Base-by-base conservation (phyloP, 2,329 filamentous ascomycete genomes). In the Fusarium buharicum region DNA sequence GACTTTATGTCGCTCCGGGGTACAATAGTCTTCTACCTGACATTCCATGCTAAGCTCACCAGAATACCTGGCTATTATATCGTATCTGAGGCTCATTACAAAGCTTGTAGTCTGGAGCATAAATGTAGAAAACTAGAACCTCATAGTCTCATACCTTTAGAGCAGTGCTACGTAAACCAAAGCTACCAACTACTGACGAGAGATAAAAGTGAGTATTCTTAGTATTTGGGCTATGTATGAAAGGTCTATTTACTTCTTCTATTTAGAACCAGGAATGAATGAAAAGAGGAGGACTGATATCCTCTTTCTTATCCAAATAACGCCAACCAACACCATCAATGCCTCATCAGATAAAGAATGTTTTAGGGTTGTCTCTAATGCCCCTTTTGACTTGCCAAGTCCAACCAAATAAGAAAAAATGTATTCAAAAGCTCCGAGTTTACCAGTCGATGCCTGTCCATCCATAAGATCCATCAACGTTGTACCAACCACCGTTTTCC, bases 391-490 rank as follows among this genome's bases (percentile, higher is more conserved):
- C 38, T n/a, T 12, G 43, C 43, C 13, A 11, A 31, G 22, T 39
- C 14, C 38, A 50, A 28, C 16, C 36, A 54, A 27, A 46, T 18
- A 31, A 41, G 20, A 24, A 12, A 30, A 33, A n/a, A 16, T 16
- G 17, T 22, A 38, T 27, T 14, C 9, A 22, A 11, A 41, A 24
- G 17, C 13, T 13, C n/a, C 16, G n/a, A 20, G 9, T 11, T 66
- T 63, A 75, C 72, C 75, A 76, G 24, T 73, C 70, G 45, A 82
- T 73, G 13, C 79, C 82, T 8, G 75, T 81, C 90, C 90, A 92
- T 12, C 81, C 80, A 66, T 84, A 87, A 12, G 82, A 82, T 2
- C 89, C 89, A 73, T 94, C 91, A n/a, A 96, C 84, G 75, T 96
- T 96, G 55, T 86, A 81, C 90, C 92, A 96, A 39, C 81, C 80